Evolutionary conservation across 2,329 filamentous ascomycete genomes (phyloP).

Genomic region (Drechslerella dactyloides): DNA sequence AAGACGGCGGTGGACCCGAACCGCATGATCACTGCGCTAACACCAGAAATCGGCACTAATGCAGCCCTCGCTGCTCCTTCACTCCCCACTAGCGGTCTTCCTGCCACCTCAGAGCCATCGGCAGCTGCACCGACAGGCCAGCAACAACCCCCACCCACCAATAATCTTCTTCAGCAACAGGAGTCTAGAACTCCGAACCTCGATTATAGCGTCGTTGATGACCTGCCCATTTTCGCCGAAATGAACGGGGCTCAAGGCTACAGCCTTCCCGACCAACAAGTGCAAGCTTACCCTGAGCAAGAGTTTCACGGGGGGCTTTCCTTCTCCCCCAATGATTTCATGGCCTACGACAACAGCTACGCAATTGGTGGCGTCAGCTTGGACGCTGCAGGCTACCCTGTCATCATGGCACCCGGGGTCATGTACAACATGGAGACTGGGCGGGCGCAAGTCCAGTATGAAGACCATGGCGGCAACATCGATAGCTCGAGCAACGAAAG

Average conservation of each 20-base stretch:
- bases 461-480: constrained; percentile 39
- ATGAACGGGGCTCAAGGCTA: constrained; percentile 25
- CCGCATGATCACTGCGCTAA: constrained; percentile 26
- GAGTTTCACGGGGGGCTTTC: constrained; percentile 33
- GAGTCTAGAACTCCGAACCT: constrained; percentile 37
- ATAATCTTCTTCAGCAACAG: too few relatives aligned
- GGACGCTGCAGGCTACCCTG: constrained; percentile 42
- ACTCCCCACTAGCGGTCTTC: not conserved
- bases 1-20: constrained; percentile 15
- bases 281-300: constrained; percentile 25
- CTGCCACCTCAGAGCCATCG: constrained; percentile 10
- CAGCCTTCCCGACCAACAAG: constrained; percentile 32
- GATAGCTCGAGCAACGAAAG: constrained; percentile 23
- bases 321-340: constrained; percentile 30
- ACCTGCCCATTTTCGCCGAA: constrained; percentile 44
- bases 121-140: constrained; percentile 1
- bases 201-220: constrained; percentile 43
- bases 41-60: constrained; percentile 7
- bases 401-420: constrained; percentile 46
- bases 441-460: constrained; percentile 36
- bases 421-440: constrained; percentile 48
- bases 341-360: constrained; percentile 43
- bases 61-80: not conserved
- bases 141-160: constrained; percentile 3
- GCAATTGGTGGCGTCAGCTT: constrained; percentile 41